A percentile compares a stretch with the other conserved stretches of the same genome.
Evolutionary conservation across 768 basidiomycete species (phyloP).

Genomic region (Strobilomyces confusus): DNA sequence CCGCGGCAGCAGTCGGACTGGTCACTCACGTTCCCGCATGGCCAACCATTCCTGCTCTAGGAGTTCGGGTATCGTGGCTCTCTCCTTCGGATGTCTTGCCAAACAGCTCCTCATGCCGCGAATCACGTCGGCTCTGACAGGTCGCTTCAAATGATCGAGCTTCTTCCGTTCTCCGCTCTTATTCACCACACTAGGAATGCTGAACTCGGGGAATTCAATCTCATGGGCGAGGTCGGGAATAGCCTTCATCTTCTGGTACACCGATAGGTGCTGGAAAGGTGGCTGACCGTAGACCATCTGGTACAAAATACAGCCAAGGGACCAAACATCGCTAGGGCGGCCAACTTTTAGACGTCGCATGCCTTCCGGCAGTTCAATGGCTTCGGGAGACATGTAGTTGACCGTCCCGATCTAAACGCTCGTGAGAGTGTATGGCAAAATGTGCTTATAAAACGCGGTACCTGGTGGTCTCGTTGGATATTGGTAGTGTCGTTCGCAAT

Average conservation of each 20-base stretch:
- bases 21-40: constrained; percentile 39
- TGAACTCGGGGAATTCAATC: constrained; percentile 79
- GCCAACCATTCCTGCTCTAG: constrained; percentile 77
- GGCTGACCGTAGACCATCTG: constrained; percentile 97
- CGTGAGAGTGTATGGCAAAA: neutral
- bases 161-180: constrained; percentile 40
- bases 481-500: constrained; percentile 99
- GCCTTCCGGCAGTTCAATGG: constrained; percentile 83
- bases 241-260: constrained; percentile 89
- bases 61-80: constrained; percentile 85
- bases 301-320: constrained; percentile 94
- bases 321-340: constrained; percentile 96
- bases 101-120: constrained; percentile 81
- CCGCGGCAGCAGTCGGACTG: neutral
- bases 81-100: constrained; percentile 70
- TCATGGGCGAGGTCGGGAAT: constrained; percentile 75
- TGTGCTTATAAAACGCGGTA: constrained; percentile 26
- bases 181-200: constrained; percentile 41
- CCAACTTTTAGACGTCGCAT: constrained; percentile 92
- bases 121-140: constrained; percentile 75
- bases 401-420: constrained; percentile 80
- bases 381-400: constrained; percentile 99
- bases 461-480: constrained; percentile 94
- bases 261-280: constrained; percentile 82
- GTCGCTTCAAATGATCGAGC: constrained; percentile 64